These are phyloP conservation scores for Brassica cretica DNA, from an alignment of 345 rosid genomes.

Conservation along the genomic window DNA sequence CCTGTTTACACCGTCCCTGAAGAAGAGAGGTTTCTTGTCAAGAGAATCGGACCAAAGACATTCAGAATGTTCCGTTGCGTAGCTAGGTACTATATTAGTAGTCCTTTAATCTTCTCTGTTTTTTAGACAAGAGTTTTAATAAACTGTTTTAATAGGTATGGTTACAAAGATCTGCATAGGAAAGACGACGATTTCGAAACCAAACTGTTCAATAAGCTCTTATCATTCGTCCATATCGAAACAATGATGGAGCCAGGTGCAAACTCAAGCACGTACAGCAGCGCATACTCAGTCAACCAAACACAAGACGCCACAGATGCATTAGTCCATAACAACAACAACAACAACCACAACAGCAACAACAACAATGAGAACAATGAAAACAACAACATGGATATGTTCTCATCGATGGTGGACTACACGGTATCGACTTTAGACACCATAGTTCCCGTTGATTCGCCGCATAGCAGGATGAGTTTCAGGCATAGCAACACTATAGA, in stretches of 20 bases:
- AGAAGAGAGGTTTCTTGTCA: conserved; percentile 81
- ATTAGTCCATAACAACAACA: conserved; percentile 23
- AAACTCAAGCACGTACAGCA: conserved; percentile 56
- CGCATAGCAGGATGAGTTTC: conserved; percentile 21
- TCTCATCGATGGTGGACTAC: conserved; percentile 40
- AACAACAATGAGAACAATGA: neutral
- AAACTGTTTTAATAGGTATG: conserved; percentile 42
- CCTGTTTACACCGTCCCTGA: conserved; percentile 85
- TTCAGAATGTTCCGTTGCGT: conserved; percentile 83
- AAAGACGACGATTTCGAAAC: conserved; percentile 80
- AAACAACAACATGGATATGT: conserved; percentile 34
- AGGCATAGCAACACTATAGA: conserved; percentile 39
- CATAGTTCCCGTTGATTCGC: conserved; percentile 45
- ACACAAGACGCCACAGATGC: conserved; percentile 45
- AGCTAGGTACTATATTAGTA: conserved; percentile 45
- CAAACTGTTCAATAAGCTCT: conserved; percentile 58
- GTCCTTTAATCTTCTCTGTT: conserved; percentile 6
- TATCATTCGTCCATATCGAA: conserved; percentile 62
- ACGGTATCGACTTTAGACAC: conserved; percentile 44
- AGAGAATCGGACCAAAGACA: conserved; percentile 73
- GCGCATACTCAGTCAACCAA: conserved; percentile 43
- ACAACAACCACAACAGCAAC: neutral
- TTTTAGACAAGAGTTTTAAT: neutral
- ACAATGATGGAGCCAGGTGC: conserved; percentile 72
- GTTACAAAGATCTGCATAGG: conserved; percentile 80